Evolutionary conservation across 352 stramenopile species (phyloP).

Genomic region (Globisporangium mamillatum): DNA sequence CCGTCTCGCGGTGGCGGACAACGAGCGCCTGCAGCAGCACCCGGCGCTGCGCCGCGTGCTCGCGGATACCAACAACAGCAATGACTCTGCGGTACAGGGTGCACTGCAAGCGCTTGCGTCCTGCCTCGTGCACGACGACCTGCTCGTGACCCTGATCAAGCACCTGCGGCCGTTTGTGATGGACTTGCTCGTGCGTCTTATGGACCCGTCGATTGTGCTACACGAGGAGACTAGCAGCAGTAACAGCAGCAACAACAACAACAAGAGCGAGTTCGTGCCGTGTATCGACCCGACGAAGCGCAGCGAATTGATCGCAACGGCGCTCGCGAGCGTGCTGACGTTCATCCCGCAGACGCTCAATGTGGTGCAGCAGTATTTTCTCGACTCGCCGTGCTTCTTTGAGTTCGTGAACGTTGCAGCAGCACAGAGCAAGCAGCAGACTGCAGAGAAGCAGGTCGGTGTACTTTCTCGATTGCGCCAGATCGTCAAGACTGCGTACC

Average conservation of each 20-base stretch:
- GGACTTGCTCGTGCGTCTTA: slow-evolving; percentile 65
- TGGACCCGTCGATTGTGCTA: slow-evolving; percentile 44
- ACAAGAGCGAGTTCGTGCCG: slow-evolving; percentile 12
- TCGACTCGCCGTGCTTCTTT: slow-evolving; percentile 73
- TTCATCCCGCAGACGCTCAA: slow-evolving; percentile 54
- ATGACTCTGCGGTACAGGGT: slow-evolving; percentile 19
- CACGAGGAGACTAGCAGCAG: slow-evolving; percentile 29
- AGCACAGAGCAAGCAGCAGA: slow-evolving; percentile 33
- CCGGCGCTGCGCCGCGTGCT: slow-evolving; percentile 37
- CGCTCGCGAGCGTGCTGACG: slow-evolving; percentile 52
- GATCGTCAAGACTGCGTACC: slow-evolving; percentile 59
- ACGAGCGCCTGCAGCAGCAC: slow-evolving; percentile 29
- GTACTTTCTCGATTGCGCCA: slow-evolving; percentile 37
- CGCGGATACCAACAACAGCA: slow-evolving; percentile 11
- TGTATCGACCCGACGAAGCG: slow-evolving; percentile 51
- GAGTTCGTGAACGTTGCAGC: slow-evolving; percentile 52
- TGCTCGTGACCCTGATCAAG: slow-evolving; percentile 45
- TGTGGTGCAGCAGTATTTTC: slow-evolving; percentile 62
- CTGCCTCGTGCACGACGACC: slow-evolving; percentile 46
- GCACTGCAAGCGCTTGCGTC: slow-evolving; percentile 57
- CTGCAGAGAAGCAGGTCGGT: slow-evolving; percentile 23
- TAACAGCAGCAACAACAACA: background rate
- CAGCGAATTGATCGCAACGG: slow-evolving; percentile 47
- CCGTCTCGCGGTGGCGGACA: slow-evolving; percentile 18
- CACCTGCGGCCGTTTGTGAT: slow-evolving; percentile 69